phyloP scores from a whole-genome alignment of 805 yeast species.

The Maudiozyma barnettii region DNA sequence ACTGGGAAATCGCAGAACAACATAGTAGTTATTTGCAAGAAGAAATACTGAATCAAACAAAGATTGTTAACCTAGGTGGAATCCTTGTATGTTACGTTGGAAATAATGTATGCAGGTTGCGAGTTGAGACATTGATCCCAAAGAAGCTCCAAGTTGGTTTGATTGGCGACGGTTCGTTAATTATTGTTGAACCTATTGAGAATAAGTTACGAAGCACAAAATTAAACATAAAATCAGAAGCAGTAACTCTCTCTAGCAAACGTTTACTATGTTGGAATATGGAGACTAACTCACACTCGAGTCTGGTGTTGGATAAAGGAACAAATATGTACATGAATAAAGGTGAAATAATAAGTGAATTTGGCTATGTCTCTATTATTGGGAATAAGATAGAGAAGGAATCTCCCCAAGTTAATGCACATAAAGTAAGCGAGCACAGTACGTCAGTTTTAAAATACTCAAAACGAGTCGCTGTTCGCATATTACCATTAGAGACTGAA shows the following conservation, averaged over 20 bases:
- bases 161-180: conserved; percentile 54
- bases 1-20: conserved; percentile 85
- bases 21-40: conserved; percentile 73
- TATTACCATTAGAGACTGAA: neutral
- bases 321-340: conserved; percentile 2
- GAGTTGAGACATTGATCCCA: conserved; percentile 40
- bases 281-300: neutral
- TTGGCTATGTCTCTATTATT: conserved; percentile 27
- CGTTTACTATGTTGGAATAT: conserved; percentile 5
- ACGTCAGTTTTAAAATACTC: neutral
- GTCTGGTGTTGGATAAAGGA: neutral
- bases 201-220: conserved; percentile 26
- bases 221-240: neutral
- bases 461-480: conserved; percentile 2
- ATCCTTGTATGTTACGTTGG: conserved; percentile 62
- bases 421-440: too few species aligned
- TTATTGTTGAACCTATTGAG: conserved; percentile 66
- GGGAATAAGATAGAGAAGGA: conserved; percentile 7
- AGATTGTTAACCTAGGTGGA: conserved; percentile 58
- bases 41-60: conserved; percentile 64
- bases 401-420: too few species aligned
- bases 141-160: conserved; percentile 36
- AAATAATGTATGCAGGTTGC: conserved; percentile 48
- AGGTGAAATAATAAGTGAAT: conserved; percentile 5
- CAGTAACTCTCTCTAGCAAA: neutral